phyloP scores from a whole-genome alignment of 768 basidiomycete genomes.

The Hypholoma sublateritium region DNA sequence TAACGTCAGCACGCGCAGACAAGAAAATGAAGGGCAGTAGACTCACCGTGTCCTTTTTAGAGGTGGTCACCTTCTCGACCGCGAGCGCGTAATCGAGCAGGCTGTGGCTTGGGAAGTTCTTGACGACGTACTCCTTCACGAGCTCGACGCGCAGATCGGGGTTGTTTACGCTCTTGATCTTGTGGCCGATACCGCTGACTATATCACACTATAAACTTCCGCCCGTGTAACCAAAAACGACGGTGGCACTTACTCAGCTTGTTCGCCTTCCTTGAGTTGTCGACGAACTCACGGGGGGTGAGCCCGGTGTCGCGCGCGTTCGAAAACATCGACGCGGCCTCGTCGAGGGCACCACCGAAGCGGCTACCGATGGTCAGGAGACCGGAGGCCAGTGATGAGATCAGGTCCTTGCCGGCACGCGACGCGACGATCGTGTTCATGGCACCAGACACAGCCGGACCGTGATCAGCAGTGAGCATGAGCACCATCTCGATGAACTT shows the following conservation, averaged over 20 bases:
- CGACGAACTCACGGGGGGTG: conserved; percentile 98
- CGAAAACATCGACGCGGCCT: conserved; percentile 96
- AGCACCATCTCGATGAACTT: conserved; percentile 99
- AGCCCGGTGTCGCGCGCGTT: conserved; percentile 86
- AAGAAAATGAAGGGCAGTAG: background rate
- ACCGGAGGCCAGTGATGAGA: conserved; percentile 94
- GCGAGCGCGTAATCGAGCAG: conserved; percentile 94
- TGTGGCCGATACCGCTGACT: conserved; percentile 99
- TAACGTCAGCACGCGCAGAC: background rate
- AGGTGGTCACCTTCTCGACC: conserved; percentile 95
- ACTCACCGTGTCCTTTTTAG: conserved; percentile 93
- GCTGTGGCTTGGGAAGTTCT: conserved; percentile 94
- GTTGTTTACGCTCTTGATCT: conserved; percentile 99
- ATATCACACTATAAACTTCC: conserved; percentile 4
- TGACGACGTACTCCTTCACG: conserved; percentile 92
- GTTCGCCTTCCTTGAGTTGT: conserved; percentile 88
- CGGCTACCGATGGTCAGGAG: conserved; percentile 97
- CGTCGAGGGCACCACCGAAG: conserved; percentile 98
- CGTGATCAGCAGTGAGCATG: conserved; percentile 98
- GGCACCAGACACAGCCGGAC: conserved; percentile 95
- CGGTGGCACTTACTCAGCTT: conserved; percentile 70
- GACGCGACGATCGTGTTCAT: conserved; percentile 99
- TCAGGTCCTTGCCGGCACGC: conserved; percentile 98
- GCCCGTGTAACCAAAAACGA: conserved; percentile 1
- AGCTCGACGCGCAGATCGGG: conserved; percentile 91